A percentile compares a stretch with the other conserved stretches of the same genome.
Evolutionary conservation across 208 protist genomes (phyloP).

Genomic region (Naegleria lovaniensis): DNA sequence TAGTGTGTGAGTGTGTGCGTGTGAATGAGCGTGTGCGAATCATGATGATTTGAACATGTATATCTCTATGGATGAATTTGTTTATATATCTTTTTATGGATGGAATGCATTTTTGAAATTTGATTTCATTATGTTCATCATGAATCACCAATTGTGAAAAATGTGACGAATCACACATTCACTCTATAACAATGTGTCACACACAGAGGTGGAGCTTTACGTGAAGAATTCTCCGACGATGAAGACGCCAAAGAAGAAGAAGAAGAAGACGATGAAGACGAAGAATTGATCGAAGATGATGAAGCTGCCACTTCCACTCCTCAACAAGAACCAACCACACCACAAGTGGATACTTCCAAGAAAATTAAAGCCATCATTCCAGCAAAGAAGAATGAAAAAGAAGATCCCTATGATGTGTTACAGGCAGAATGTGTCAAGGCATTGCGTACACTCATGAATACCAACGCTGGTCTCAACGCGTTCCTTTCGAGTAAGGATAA

Average conservation of each 20-base stretch:
- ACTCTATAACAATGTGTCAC: no score
- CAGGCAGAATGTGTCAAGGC: neutral
- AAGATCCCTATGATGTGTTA: neutral
- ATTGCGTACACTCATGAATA: conserved; percentile 17
- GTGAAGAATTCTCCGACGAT: neutral
- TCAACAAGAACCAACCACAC: no score
- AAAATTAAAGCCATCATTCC: neutral
- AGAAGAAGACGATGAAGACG: neutral
- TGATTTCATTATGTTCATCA: no score
- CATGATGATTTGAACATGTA: neutral
- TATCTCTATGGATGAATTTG: no score
- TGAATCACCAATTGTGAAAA: no score
- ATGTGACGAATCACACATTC: no score
- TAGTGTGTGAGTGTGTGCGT: no score
- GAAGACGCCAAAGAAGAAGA: neutral
- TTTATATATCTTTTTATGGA: no score
- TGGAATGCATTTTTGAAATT: no score
- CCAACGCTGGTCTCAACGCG: neutral
- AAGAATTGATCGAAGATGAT: neutral
- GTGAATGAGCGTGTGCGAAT: no score
- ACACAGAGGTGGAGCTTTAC: neutral
- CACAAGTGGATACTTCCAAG: neutral
- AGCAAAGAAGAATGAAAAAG: neutral
- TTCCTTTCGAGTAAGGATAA: neutral
- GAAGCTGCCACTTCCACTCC: neutral